A percentile compares a stretch with the other conserved stretches of the same genome.
These are phyloP conservation scores for Aeschynomene evenia DNA, from an alignment of 306 rosid genomes.

Conservation along the genomic window DNA sequence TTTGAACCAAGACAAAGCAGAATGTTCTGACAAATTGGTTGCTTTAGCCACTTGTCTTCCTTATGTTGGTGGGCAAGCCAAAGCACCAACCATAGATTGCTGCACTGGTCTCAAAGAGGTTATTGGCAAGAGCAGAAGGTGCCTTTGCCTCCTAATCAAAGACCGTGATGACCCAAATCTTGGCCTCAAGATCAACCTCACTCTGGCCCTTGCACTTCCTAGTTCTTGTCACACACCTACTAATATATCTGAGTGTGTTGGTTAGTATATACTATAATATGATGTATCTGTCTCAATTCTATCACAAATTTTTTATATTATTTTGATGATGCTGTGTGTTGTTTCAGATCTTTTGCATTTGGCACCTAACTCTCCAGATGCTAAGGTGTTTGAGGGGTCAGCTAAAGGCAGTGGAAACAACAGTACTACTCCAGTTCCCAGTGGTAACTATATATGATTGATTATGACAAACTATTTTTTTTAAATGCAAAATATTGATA, in stretches of 20 bases:
- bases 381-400: constrained; percentile 55
- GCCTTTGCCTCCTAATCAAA: constrained; percentile 66
- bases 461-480: too few species aligned
- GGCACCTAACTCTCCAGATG: constrained; percentile 56
- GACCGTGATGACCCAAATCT: constrained; percentile 73
- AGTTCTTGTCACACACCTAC: constrained; percentile 47
- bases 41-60: constrained; percentile 60
- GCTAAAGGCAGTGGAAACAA: constrained; percentile 10
- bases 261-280: constrained; percentile 43
- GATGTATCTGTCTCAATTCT: not conserved
- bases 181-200: constrained; percentile 55
- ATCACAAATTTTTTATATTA: not conserved
- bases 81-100: constrained; percentile 64
- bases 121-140: constrained; percentile 52
- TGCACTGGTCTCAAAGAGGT: constrained; percentile 64
- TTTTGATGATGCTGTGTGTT: not conserved
- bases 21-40: constrained; percentile 58
- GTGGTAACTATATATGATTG: constrained; percentile 35
- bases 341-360: constrained; percentile 67
- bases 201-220: constrained; percentile 66
- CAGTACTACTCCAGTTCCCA: constrained; percentile 19
- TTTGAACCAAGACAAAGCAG: constrained; percentile 61
- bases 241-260: constrained; percentile 54
- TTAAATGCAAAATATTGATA: too few species aligned
- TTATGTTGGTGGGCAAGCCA: constrained; percentile 58